Evolutionary conservation across 2,329 filamentous ascomycete species (phyloP).

Genomic region (Microdochium nivale): DNA sequence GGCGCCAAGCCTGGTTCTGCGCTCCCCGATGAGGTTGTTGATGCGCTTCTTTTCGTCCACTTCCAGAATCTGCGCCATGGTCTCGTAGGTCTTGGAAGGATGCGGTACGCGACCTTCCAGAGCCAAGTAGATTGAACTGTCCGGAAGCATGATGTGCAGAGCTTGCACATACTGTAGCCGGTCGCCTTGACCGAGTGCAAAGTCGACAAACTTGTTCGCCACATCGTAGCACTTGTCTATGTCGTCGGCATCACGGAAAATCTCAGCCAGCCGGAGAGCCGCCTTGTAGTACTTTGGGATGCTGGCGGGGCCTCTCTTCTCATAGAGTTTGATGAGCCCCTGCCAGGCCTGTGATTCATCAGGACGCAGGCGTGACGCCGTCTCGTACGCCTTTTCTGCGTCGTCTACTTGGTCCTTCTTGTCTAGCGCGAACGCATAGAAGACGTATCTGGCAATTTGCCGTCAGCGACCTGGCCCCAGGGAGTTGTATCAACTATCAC

Average conservation of each 20-base stretch:
- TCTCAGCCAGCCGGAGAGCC: conserved; percentile 62
- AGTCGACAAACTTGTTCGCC: conserved; percentile 71
- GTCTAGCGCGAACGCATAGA: conserved; percentile 77
- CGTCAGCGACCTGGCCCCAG: neutral
- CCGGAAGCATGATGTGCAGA: conserved; percentile 68
- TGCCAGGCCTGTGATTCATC: conserved; percentile 83
- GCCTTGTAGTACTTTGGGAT: conserved; percentile 68
- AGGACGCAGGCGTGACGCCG: conserved; percentile 63
- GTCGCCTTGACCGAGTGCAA: conserved; percentile 65
- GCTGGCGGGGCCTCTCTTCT: conserved; percentile 62
- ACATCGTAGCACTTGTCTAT: conserved; percentile 56
- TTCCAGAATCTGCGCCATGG: conserved; percentile 76
- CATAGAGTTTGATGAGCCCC: conserved; percentile 77
- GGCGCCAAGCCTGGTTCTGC: conserved; percentile 79
- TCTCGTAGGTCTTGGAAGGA: conserved; percentile 72
- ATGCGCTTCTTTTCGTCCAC: conserved; percentile 81
- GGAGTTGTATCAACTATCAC: neutral
- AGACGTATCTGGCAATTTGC: conserved; percentile 54
- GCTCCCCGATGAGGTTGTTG: conserved; percentile 82
- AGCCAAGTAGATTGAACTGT: conserved; percentile 69
- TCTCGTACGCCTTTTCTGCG: conserved; percentile 67
- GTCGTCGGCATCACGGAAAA: conserved; percentile 61
- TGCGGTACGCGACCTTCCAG: conserved; percentile 78
- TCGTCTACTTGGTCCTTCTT: conserved; percentile 64
- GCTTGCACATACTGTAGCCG: conserved; percentile 67